Evolutionary conservation across 2,329 filamentous ascomycete genomes (phyloP), one percentile per base, ranked within the genome.

Genomic region (Hymenoscyphus linearis): DNA sequence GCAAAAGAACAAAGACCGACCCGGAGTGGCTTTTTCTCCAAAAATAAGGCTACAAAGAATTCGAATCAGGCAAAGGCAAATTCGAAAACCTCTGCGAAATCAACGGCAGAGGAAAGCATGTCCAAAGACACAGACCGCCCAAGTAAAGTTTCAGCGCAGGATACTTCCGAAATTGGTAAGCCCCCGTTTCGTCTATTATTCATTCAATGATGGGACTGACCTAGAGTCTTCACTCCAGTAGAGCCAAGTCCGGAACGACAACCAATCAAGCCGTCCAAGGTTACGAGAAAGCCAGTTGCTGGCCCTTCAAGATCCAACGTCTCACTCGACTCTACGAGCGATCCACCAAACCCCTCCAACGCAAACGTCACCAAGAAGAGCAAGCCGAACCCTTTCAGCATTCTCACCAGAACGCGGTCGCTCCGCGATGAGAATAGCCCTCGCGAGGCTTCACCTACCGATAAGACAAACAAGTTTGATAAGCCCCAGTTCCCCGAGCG

Each of bases 21-120:
- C 31, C 66, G 66, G 40, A 66, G 65, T 36, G 69, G 70, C 71
- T 79, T 80, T 64, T 81, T 81, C 65, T 74, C 76, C 52, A 80
- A 80, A 65, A 75, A 79, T 62, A 75, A 76, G 60, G 77, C 77
- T 12, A 74, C 76, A 5, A 80, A 78, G 62, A 79, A 78, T 31
- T 77, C 77, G 5, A 76, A 73, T 52, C 18, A 22, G 18, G 40
- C 22, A 47, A 47, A 47, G 74, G n/a, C 34, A 36, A 55, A 76
- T 74, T 26, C 70, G 40, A 60, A 70, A 52, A 47, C 40, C 18
- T 71, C 71, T 34, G 68, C 68, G 36, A 71, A 73, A 57, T 72
- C 74, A 57, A 67, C 70, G 37, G 64, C 72, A 27, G 72, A 76
- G 60, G 70, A 72, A 57, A 67, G 63, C 58, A 70, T 71, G 68